Base-by-base conservation (phyloP, 2,329 filamentous ascomycete species). In the Ophiosphaerella herpotricha region DNA sequence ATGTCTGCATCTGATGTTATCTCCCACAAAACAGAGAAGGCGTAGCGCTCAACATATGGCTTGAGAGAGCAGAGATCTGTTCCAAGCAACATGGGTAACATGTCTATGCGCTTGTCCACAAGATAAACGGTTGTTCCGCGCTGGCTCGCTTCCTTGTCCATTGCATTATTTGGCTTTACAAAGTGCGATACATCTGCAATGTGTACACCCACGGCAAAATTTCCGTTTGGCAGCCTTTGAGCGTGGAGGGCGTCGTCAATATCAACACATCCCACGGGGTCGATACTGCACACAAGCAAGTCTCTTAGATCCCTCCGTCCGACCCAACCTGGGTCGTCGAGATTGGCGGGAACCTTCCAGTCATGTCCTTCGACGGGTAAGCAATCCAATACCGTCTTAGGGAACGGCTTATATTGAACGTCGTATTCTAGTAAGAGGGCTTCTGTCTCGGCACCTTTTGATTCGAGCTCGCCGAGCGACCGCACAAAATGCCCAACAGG, bases 181-280 rank as follows among this genome's bases (percentile, higher is more conserved):
- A 99, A 99, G 75, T 99, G 89, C 8, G 94, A 97, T n/a, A 99
- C 94, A 73, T 99, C 94, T 24, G 94, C 95, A 74, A 99, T 99
- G 74, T 99, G 95, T 13, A 99, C 94, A 57, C 94, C 94, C 8
- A 99, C 91, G 73, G 97, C 91, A 58, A 86, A 92, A 72, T 97
- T 97, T 37, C 95, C 94, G 65, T 97, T 97, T 0, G 91, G 87
- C 18, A 99, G 77, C 43, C 82, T 81, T 53, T 86, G 83, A 6
- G 94, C 92, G 73, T 99, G 95, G 6, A 99, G 83, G 14, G 94
- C 94, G 74, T 99, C 95, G 66, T 99, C 94, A 50, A 99, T 99
- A 78, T 99, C 94, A 67, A 97, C 93, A 74, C 94, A 99, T 2
- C 92, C 92, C 26, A 91, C 85, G 41, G 94, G 94, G 70, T 99